Conservation (phyloP, 164 flowering plant genomes). For the Vitis rotundifolia region DNA sequence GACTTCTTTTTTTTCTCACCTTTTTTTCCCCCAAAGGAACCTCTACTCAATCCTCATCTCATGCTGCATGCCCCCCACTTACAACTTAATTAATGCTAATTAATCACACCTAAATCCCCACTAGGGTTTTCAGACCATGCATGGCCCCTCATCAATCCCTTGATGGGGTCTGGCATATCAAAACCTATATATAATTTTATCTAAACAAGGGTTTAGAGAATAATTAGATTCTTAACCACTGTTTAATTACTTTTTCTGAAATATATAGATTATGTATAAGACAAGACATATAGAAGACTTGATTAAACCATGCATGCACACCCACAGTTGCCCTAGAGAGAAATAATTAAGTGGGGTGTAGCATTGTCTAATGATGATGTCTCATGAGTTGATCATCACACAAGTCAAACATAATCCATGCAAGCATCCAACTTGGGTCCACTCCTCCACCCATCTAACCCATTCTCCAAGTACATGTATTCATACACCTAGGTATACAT, state of each 20-base stretch:
- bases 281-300: background rate
- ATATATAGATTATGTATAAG: too few relatives aligned
- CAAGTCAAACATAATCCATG: slow-evolving; percentile 31
- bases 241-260: too few relatives aligned
- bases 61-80: slow-evolving; percentile 27
- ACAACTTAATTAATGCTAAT: too few relatives aligned
- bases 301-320: background rate
- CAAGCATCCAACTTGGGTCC: background rate
- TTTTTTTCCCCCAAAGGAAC: slow-evolving; percentile 4
- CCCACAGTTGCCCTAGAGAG: background rate
- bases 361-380: slow-evolving; percentile 24
- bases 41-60: slow-evolving; percentile 5
- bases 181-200: too few relatives aligned
- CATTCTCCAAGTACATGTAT: background rate
- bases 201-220: too few relatives aligned
- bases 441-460: slow-evolving; percentile 5
- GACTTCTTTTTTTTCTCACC: background rate
- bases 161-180: too few relatives aligned
- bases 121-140: too few relatives aligned
- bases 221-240: too few relatives aligned
- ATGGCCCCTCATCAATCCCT: too few relatives aligned
- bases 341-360: background rate
- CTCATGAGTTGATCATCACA: slow-evolving; percentile 25
- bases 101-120: too few relatives aligned
- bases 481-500: too few relatives aligned